Evolutionary conservation across 768 basidiomycete species (phyloP).

Genomic region (Atractiella rhizophila): DNA sequence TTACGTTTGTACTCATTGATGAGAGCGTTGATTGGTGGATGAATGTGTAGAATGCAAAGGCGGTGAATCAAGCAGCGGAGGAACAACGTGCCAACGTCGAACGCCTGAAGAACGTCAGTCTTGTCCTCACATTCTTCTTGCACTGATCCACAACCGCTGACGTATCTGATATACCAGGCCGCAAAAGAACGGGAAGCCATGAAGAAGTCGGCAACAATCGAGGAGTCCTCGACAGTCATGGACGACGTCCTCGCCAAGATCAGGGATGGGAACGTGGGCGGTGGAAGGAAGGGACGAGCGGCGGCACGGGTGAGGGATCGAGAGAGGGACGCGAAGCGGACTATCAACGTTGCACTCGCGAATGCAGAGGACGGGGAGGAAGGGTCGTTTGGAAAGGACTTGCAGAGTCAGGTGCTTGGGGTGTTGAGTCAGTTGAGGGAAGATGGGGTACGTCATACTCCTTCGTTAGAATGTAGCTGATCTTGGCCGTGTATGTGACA

Average conservation of each 20-base stretch:
- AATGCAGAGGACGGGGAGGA: too few relatives aligned
- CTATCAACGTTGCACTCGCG: too few relatives aligned
- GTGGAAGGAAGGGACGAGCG: background rate
- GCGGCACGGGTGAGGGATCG: conserved; percentile 32
- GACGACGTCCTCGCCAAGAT: conserved; percentile 6
- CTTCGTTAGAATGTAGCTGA: too few relatives aligned
- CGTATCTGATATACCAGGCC: background rate
- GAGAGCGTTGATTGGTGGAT: background rate
- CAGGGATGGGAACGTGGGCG: background rate
- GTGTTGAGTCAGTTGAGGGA: too few relatives aligned
- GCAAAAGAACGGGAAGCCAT: background rate
- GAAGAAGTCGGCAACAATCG: background rate
- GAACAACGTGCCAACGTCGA: background rate
- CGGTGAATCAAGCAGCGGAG: conserved; percentile 1
- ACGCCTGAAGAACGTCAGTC: background rate
- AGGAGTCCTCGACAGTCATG: background rate
- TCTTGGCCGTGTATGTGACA: too few relatives aligned
- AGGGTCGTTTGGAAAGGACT: too few relatives aligned
- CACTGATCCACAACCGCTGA: background rate
- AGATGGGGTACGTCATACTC: too few relatives aligned
- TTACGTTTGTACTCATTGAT: background rate
- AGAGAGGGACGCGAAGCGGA: too few relatives aligned
- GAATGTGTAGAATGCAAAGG: conserved; percentile 3
- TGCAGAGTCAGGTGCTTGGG: too few relatives aligned
- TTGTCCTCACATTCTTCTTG: background rate